Conservation (phyloP, 768 basidiomycete genomes). For the Kwoniella bestiolae region DNA sequence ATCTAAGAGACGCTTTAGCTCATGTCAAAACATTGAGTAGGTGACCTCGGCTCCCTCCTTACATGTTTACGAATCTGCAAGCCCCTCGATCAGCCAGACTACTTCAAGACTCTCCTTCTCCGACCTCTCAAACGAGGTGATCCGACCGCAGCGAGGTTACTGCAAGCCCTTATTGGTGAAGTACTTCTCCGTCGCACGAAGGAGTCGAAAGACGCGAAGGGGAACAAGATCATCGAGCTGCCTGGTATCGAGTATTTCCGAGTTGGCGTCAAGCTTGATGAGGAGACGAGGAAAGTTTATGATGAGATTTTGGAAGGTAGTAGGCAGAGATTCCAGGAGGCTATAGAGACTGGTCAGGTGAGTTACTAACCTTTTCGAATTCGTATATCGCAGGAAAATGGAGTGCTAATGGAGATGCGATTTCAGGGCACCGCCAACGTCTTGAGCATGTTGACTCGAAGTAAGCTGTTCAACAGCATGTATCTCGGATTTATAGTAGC, state of each 20-base stretch:
- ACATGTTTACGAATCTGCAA: constrained; percentile 83
- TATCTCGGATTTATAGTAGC: background rate
- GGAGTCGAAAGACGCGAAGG: constrained; percentile 82
- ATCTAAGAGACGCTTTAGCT: constrained; percentile 56
- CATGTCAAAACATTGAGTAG: constrained; percentile 71
- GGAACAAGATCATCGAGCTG: constrained; percentile 72
- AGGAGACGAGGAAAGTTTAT: constrained; percentile 41
- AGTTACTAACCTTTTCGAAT: too few relatives aligned
- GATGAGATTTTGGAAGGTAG: constrained; percentile 38
- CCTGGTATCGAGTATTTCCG: constrained; percentile 77
- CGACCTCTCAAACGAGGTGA: constrained; percentile 76
- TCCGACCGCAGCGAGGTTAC: constrained; percentile 69
- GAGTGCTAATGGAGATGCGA: too few relatives aligned
- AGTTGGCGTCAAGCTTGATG: constrained; percentile 40
- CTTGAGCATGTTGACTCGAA: constrained; percentile 45
- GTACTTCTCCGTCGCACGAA: constrained; percentile 43
- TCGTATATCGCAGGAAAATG: too few relatives aligned
- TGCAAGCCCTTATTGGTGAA: constrained; percentile 57
- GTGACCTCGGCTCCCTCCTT: constrained; percentile 86
- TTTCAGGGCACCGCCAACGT: constrained; percentile 36
- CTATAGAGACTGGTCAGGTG: constrained; percentile 39
- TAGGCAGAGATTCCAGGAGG: constrained; percentile 30
- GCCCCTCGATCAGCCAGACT: constrained; percentile 78
- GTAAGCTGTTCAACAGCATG: too few relatives aligned
- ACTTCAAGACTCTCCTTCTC: constrained; percentile 76